Evolutionary conservation across 2,329 filamentous ascomycete species (phyloP).

Genomic region (Venturia pyrina): DNA sequence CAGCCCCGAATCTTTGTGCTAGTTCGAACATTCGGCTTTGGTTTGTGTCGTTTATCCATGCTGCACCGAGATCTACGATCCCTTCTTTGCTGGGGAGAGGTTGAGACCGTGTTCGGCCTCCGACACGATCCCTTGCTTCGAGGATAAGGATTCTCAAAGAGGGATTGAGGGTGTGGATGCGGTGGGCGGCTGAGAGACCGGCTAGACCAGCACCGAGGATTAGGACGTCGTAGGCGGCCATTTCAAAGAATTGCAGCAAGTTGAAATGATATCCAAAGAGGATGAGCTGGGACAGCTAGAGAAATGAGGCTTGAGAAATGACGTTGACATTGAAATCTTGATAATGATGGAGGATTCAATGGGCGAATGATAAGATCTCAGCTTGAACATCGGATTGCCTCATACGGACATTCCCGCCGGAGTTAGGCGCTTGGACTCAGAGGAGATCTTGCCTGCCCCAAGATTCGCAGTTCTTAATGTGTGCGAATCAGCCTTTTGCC

Average conservation of each 20-base stretch:
- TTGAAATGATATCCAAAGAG: background rate
- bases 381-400: no score
- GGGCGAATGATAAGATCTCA: no score
- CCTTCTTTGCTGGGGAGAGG: constrained; percentile 25
- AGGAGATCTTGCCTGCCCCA: no score
- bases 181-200: background rate
- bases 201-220: background rate
- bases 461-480: no score
- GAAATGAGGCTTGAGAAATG: no score
- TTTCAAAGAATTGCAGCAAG: background rate
- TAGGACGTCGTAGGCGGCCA: background rate
- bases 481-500: no score
- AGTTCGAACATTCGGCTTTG: constrained; percentile 38
- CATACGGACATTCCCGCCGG: no score
- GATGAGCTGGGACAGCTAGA: no score
- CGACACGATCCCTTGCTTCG: constrained; percentile 41
- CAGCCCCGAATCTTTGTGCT: constrained; percentile 30
- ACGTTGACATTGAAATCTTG: no score
- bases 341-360: no score
- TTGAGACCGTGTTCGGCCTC: constrained; percentile 41
- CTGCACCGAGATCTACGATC: constrained; percentile 43
- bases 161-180: background rate
- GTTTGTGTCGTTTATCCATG: constrained; percentile 50
- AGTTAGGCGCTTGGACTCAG: no score
- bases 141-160: constrained; percentile 32